Conservation (phyloP, 495 filamentous ascomycete genomes). For the Thozetella sp. region DNA sequence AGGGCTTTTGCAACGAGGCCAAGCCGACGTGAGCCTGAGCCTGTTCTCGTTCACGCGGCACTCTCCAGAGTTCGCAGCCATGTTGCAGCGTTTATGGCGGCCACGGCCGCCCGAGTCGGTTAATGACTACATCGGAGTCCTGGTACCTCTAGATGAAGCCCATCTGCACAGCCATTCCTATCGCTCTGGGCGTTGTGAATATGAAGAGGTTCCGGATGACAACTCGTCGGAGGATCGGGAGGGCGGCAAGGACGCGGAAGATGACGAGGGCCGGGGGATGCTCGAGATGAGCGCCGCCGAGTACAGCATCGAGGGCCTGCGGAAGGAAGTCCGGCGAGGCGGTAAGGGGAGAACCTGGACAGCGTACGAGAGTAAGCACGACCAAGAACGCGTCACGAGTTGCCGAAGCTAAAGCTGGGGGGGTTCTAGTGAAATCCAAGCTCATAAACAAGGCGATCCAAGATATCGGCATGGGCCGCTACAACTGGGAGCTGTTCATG, state of each 20-base stretch:
- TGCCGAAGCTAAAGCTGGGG: constrained; percentile 11
- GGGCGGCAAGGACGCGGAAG: constrained; percentile 24
- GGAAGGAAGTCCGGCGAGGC: constrained; percentile 43
- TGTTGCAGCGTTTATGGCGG: background rate
- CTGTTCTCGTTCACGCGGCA: background rate
- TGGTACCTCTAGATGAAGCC: constrained; percentile 49
- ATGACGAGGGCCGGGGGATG: constrained; percentile 38
- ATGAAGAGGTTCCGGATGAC: constrained; percentile 25
- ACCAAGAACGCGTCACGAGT: background rate
- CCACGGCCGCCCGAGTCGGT: constrained; percentile 33
- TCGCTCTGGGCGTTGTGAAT: constrained; percentile 28
- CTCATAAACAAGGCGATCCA: constrained; percentile 76
- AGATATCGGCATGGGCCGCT: constrained; percentile 86
- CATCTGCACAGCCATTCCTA: constrained; percentile 47
- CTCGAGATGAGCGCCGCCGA: constrained; percentile 41
- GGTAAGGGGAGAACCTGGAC: constrained; percentile 40
- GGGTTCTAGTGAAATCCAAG: constrained; percentile 51
- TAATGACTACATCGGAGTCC: constrained; percentile 40
- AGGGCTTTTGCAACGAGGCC: too few species aligned
- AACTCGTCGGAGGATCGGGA: constrained; percentile 19
- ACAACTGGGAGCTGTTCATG: constrained; percentile 83
- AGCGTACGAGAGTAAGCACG: constrained; percentile 49
- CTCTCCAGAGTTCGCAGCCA: constrained; percentile 2
- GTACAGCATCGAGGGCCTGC: constrained; percentile 52
- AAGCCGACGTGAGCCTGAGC: too few species aligned